Evolutionary conservation across 2,329 filamentous ascomycete species (phyloP), one percentile per base, ranked within the genome.

Genomic region (Karstenula rhodostoma): DNA sequence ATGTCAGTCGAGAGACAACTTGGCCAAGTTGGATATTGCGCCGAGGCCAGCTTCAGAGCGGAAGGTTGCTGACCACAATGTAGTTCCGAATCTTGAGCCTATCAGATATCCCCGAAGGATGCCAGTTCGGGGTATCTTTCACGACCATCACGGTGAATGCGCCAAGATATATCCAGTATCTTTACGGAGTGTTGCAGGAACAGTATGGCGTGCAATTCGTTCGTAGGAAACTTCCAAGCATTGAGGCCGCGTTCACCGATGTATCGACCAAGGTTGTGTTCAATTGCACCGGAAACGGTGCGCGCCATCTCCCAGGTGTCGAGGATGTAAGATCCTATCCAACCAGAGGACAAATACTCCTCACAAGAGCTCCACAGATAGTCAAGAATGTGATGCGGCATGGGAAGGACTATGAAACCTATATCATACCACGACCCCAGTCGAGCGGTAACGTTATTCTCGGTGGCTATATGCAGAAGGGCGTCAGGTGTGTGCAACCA

Each of bases 391-490:
- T 67, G 2, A 68, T 68, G 66, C 60, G 66, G 4, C 66, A 68
- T 56, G 66, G 66, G 4, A 65, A 59, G 27, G 66, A 68, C 23
- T 67, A 68, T 29, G 64, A 68, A 29, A 68, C 66, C 15, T 68
- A 68, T 23, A 65, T 68, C 13, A 68, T 67, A 49, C 66, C 66
- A 13, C 55, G 66, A n/a, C 64, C 66, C 6, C 54, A 61, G 27
- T 68, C 66, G 6, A 68, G 65, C 29, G 66, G 66, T 5, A 68
- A 67, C 22, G 49, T 68, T 17, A 62, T 68, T 19, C 64, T 68
- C 33, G 66, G 66, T 42, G 66, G 64, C 1, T 68, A 50, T 19
- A 68, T 68, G 66, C 66, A 68, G 48, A 67, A 67, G 53, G 60
- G 60, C 33, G 53, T 63, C 9, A 47, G 56, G 66, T 65, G 59